These are phyloP conservation scores for Zalaria sp. DNA, from an alignment of 2,329 filamentous ascomycete genomes.

Conservation along the genomic window DNA sequence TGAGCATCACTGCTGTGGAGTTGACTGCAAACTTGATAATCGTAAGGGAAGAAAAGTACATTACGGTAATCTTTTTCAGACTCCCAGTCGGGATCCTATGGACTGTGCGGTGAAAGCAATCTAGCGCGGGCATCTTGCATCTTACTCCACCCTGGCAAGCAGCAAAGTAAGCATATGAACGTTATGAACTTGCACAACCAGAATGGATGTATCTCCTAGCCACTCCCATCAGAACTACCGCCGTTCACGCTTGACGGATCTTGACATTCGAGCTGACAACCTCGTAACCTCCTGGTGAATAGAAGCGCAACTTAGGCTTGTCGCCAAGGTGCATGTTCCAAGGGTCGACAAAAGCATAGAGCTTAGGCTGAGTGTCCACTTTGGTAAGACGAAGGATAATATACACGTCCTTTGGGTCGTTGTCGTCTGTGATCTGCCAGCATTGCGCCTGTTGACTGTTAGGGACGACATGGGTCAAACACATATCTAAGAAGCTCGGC, in stretches of 20 bases:
- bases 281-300: neutral
- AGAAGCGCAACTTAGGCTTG: neutral
- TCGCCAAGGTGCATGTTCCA: neutral
- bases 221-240: neutral
- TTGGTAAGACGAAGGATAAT: neutral
- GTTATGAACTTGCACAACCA: too few species aligned
- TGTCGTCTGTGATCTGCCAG: neutral
- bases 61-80: too few species aligned
- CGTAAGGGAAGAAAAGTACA: too few species aligned
- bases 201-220: too few species aligned
- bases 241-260: neutral
- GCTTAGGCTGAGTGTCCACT: neutral
- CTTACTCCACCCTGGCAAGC: too few species aligned
- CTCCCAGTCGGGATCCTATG: too few species aligned
- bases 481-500: neutral
- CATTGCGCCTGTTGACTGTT: neutral
- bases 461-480: neutral
- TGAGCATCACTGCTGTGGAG: too few species aligned
- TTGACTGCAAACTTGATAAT: too few species aligned
- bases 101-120: too few species aligned
- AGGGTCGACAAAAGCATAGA: neutral
- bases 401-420: neutral
- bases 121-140: too few species aligned
- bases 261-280: neutral
- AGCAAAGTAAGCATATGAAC: too few species aligned